A percentile compares a stretch with the other conserved stretches of the same genome.
Conservation (phyloP, 805 yeast genomes). For the Kluyveromyces nonfermentans region DNA sequence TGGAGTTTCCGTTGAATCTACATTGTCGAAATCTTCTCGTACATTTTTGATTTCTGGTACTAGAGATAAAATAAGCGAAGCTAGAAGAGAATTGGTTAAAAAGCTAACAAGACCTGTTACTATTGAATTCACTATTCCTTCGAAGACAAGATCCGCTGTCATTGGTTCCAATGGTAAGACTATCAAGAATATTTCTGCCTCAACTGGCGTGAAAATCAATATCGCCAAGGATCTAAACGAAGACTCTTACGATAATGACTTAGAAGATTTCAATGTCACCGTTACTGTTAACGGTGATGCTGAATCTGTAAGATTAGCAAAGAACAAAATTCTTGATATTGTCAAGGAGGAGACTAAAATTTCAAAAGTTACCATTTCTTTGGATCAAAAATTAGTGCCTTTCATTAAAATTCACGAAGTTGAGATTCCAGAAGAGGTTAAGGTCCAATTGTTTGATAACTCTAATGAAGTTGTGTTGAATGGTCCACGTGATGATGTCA, state of each 20-base stretch:
- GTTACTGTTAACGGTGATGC: constrained; percentile 74
- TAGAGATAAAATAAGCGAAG: constrained; percentile 52
- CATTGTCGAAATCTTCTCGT: constrained; percentile 69
- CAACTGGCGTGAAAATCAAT: constrained; percentile 66
- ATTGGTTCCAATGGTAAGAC: constrained; percentile 84
- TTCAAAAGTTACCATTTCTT: constrained; percentile 40
- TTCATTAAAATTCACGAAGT: constrained; percentile 24
- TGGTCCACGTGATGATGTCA: constrained; percentile 64
- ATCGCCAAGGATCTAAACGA: constrained; percentile 27
- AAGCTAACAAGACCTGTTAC: constrained; percentile 68
- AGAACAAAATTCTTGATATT: constrained; percentile 55
- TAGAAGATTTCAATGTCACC: constrained; percentile 48
- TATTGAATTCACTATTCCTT: constrained; percentile 57
- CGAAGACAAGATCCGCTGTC: constrained; percentile 63
- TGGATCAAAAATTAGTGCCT: constrained; percentile 31
- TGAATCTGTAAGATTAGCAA: constrained; percentile 73
- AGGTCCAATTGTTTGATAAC: constrained; percentile 14
- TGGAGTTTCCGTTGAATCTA: constrained; percentile 68
- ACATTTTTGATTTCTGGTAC: constrained; percentile 77
- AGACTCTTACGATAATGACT: constrained; percentile 42
- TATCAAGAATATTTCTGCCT: constrained; percentile 68
- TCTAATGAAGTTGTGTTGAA: constrained; percentile 41
- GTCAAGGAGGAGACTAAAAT: constrained; percentile 66
- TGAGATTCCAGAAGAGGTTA: constrained; percentile 23
- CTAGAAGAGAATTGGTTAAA: constrained; percentile 66